A percentile compares a stretch with the other conserved stretches of the same genome.
Evolutionary conservation across 108 stramenopile genomes (phyloP).

Genomic region (Pseudonitzschia delicatissima): DNA sequence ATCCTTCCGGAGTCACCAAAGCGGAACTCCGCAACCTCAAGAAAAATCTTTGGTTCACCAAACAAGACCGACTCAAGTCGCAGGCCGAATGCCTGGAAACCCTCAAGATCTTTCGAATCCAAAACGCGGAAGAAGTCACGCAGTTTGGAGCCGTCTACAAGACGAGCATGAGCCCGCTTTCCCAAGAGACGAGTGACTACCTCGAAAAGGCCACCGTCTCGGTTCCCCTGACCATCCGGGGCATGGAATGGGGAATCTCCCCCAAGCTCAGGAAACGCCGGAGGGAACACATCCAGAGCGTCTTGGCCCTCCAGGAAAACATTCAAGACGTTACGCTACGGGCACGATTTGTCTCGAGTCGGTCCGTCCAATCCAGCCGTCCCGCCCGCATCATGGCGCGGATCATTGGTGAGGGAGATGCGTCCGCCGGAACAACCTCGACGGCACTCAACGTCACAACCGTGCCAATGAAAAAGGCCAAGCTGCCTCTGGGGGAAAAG

Average conservation of each 20-base stretch:
- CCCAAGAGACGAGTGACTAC: slow-evolving; percentile 12
- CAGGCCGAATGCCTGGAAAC: slow-evolving; percentile 15
- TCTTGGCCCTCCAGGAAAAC: slow-evolving; percentile 17
- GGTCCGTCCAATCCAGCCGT: slow-evolving; percentile 16
- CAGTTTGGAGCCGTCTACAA: neutral
- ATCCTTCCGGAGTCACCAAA: neutral
- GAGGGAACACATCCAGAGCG: slow-evolving; percentile 12
- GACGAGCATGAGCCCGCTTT: slow-evolving; percentile 12
- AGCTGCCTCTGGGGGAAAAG: neutral
- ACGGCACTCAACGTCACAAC: neutral
- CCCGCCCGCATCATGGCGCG: slow-evolving; percentile 24
- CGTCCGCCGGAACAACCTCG: neutral
- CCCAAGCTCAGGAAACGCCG: slow-evolving; percentile 8
- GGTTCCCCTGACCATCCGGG: slow-evolving; percentile 18
- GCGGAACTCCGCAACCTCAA: neutral
- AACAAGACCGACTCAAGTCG: slow-evolving; percentile 16
- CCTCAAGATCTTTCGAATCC: slow-evolving; percentile 13
- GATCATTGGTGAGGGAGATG: slow-evolving; percentile 29
- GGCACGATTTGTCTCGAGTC: slow-evolving; percentile 20
- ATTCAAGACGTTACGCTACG: slow-evolving; percentile 9
- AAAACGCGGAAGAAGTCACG: slow-evolving; percentile 11
- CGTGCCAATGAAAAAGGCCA: neutral
- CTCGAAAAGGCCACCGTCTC: slow-evolving; percentile 20
- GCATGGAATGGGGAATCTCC: slow-evolving; percentile 29
- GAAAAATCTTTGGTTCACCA: slow-evolving; percentile 21